Evolutionary conservation across 2,329 filamentous ascomycete species (phyloP).

Genomic region (Davidsoniella eucalypti): DNA sequence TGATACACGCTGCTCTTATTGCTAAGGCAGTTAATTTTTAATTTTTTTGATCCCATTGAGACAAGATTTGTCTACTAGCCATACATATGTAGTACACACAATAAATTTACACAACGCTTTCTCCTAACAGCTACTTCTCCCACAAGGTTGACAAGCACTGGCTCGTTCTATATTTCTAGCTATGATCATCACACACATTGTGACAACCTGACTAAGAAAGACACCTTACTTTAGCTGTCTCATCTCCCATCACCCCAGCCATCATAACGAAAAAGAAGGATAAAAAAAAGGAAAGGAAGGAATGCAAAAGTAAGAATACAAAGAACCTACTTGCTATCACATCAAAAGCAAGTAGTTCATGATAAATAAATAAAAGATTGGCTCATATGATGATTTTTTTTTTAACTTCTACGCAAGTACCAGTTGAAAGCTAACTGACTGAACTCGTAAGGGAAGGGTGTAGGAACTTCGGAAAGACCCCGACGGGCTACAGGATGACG

Average conservation of each 20-base stretch:
- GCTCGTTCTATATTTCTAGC: background rate
- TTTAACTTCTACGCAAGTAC: conserved; percentile 70
- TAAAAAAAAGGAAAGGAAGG: background rate
- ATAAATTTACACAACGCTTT: too few species aligned
- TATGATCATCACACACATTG: background rate
- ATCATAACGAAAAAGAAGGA: too few species aligned
- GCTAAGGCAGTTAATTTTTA: too few species aligned
- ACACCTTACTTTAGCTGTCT: too few species aligned
- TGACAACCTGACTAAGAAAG: background rate
- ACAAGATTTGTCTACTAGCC: too few species aligned
- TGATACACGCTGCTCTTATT: background rate
- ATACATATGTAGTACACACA: too few species aligned
- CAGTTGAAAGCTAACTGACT: conserved; percentile 79
- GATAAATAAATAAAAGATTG: too few species aligned
- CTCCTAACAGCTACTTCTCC: too few species aligned
- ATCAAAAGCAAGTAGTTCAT: background rate
- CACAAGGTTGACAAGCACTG: too few species aligned
- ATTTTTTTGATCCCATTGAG: too few species aligned
- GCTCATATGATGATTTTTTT: background rate
- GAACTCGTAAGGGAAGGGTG: conserved; percentile 56
- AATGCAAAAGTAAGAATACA: conserved; percentile 1
- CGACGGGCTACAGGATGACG: conserved; percentile 81
- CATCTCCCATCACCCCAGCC: too few species aligned
- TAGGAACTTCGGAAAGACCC: conserved; percentile 67
- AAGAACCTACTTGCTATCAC: background rate